Evolutionary conservation across 257 asterid genomes (phyloP).

Genomic region (Ballota nigra): DNA sequence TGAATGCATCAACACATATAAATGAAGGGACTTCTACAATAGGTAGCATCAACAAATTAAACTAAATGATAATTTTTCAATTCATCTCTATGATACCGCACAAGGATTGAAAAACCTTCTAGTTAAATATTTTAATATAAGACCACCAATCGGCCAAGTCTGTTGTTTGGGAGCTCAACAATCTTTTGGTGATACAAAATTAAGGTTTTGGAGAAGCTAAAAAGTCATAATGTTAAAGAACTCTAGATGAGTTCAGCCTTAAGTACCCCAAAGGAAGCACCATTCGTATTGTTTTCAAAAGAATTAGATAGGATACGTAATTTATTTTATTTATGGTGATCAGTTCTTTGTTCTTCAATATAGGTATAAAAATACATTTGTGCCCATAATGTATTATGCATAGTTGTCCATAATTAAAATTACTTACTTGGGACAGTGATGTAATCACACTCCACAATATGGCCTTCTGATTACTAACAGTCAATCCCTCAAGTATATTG

Average conservation of each 20-base stretch:
- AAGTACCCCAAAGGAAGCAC: neutral
- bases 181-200: too few species aligned
- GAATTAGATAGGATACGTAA: neutral
- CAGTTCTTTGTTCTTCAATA: neutral
- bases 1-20: slow-evolving; percentile 91
- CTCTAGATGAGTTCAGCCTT: too few species aligned
- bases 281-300: neutral
- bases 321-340: neutral
- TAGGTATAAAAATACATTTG: neutral
- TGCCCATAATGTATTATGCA: neutral
- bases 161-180: too few species aligned
- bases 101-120: slow-evolving; percentile 8
- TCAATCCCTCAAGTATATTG: slow-evolving; percentile 97
- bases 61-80: slow-evolving; percentile 23
- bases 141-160: slow-evolving; percentile 4
- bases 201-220: too few species aligned
- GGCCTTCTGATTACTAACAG: slow-evolving; percentile 95
- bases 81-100: too few species aligned
- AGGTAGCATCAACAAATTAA: slow-evolving; percentile 62
- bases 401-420: neutral
- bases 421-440: slow-evolving; percentile 86
- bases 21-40: slow-evolving; percentile 97
- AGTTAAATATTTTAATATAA: neutral
- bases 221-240: too few species aligned
- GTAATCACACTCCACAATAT: slow-evolving; percentile 96